Base-by-base conservation (phyloP, 1,284 basidiomycete genomes). In the Hortiboletus rubellus region DNA sequence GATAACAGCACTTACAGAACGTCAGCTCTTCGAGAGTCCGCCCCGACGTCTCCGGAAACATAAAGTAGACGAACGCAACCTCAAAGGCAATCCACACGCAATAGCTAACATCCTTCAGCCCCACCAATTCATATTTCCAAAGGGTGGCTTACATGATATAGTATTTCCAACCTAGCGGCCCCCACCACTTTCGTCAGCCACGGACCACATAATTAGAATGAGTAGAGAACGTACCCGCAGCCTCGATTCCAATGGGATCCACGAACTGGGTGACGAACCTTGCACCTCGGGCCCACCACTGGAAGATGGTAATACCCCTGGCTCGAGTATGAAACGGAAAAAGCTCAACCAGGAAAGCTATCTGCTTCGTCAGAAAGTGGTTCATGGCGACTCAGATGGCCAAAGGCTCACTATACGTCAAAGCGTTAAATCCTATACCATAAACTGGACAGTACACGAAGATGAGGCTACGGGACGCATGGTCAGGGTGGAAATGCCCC, bases 1-100 rank as follows among this genome's bases (percentile, higher is more conserved):
- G 27, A 4, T 15, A 15, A 27, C 7, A 7, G 12, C 7, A 76
- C 83, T 59, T 65, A 85, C 83, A 69, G 76, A 85, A 85, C 0
- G 83, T 76, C 31, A 86, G 72, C 64, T 85, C 84, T 63, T 86
- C 83, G 45, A 85, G 73, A 1, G 80, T 80, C 24, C 78, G 76
- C 12, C 78, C 73, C 2, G 79, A 74, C 0, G 82, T 83, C 61
- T 83, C 82, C 0, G 80, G 81, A 74, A 83, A 81, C n/a, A 80
- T 56, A 65, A 81, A 77, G 65, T 76, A 82, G 22, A 84, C 72
- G 52, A 82, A 78, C 15, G 71, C 55, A 38, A 81, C 71, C 61
- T 82, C 75, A 53, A 80, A 79, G 0, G 69, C 67, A 6, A 79
- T 70, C 66, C 76, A 81, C 12, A 76, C 70, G 60, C 79, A 80